phyloP scores from a whole-genome alignment of 306 rosid species.

The Cucumis cinereus region DNA sequence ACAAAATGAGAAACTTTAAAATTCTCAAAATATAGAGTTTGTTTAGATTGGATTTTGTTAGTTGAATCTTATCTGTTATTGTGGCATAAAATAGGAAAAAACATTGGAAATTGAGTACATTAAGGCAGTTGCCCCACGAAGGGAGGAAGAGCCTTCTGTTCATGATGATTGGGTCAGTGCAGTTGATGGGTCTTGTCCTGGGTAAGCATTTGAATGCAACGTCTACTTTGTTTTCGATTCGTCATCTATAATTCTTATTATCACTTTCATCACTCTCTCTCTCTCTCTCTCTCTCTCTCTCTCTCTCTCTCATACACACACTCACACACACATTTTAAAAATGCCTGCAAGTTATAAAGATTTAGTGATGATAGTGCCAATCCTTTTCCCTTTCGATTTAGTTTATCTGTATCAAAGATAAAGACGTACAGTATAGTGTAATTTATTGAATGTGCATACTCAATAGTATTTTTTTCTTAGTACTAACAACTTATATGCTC shows the following conservation, averaged over 20 bases:
- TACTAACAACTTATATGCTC: not conserved
- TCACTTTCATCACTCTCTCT: not conserved
- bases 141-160: conserved; percentile 68
- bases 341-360: not conserved
- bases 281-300: no score
- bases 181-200: conserved; percentile 71
- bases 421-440: not conserved
- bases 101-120: conserved; percentile 70
- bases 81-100: conserved; percentile 39
- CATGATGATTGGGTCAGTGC: conserved; percentile 99
- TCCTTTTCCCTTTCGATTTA: not conserved
- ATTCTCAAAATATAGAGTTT: not conserved
- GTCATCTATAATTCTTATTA: not conserved
- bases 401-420: not conserved
- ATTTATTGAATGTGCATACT: not conserved
- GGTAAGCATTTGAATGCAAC: conserved; percentile 31
- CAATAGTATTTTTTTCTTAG: not conserved
- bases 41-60: not conserved
- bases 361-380: not conserved
- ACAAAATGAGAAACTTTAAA: not conserved
- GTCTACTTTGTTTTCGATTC: not conserved
- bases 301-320: no score
- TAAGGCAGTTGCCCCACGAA: conserved; percentile 65
- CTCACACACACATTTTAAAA: no score
- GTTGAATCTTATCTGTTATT: not conserved